Conservation (phyloP, 2,329 filamentous ascomycete species). For the Acephala macrosclerotiorum region DNA sequence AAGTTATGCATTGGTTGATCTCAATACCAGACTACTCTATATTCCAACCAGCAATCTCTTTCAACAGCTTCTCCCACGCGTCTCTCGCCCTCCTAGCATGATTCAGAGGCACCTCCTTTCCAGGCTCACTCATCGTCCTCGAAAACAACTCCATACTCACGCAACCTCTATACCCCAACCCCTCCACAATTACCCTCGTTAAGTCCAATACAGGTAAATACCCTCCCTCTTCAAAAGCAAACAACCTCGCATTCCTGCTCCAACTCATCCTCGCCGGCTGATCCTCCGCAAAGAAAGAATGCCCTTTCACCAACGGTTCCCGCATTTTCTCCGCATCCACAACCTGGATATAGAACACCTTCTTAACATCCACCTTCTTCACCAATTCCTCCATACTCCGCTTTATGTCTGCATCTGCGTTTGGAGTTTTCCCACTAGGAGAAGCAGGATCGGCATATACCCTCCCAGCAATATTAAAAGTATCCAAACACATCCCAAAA, state of each 20-base stretch:
- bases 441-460: conserved; percentile 73
- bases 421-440: conserved; percentile 55
- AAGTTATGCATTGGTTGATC: not conserved
- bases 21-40: conserved; percentile 1
- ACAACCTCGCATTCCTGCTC: conserved; percentile 76
- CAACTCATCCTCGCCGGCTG: conserved; percentile 76
- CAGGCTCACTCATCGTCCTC: conserved; percentile 55
- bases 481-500: conserved; percentile 79
- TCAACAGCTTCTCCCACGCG: conserved; percentile 53
- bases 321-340: conserved; percentile 73
- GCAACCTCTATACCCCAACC: conserved; percentile 64
- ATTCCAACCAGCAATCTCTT: conserved; percentile 25
- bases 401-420: conserved; percentile 62
- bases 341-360: conserved; percentile 79
- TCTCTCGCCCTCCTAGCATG: conserved; percentile 58
- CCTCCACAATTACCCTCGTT: conserved; percentile 54
- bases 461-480: conserved; percentile 76
- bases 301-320: conserved; percentile 61
- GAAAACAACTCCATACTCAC: conserved; percentile 67
- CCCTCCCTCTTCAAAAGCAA: conserved; percentile 67
- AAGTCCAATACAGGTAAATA: conserved; percentile 64
- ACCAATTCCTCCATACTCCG: conserved; percentile 38
- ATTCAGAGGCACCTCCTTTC: conserved; percentile 53
- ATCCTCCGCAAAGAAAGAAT: conserved; percentile 62
- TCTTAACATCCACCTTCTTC: conserved; percentile 60